These are phyloP conservation scores for Vicia faba DNA, from an alignment of 306 rosid genomes.

Conservation along the genomic window DNA sequence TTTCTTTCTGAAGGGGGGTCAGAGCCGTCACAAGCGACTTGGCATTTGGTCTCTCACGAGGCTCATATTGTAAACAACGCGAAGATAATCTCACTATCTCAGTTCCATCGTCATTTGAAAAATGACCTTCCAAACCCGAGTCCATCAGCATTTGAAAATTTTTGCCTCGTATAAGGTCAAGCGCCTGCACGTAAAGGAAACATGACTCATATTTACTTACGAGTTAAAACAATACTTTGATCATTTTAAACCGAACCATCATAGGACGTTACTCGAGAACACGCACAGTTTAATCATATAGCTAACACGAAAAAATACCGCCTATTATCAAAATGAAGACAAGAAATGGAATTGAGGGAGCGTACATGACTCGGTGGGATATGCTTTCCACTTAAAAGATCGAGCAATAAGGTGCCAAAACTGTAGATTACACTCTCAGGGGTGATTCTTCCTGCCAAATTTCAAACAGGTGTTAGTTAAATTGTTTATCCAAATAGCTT, in stretches of 20 bases:
- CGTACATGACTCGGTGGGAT: conserved; percentile 91
- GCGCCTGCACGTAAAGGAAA: conserved; percentile 60
- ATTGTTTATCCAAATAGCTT: not conserved
- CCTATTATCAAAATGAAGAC: conserved; percentile 35
- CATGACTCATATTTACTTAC: conserved; percentile 3
- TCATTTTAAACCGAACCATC: conserved; percentile 21
- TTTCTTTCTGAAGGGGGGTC: conserved; percentile 83
- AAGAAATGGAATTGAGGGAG: conserved; percentile 24
- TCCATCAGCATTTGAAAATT: conserved; percentile 74
- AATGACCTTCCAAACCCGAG: conserved; percentile 83
- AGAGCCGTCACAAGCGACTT: conserved; percentile 79
- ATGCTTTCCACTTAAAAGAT: conserved; percentile 94
- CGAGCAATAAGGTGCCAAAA: conserved; percentile 90
- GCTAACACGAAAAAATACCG: conserved; percentile 32
- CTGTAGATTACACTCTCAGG: conserved; percentile 87
- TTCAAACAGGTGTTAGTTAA: conserved; percentile 30
- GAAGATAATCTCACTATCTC: conserved; percentile 84
- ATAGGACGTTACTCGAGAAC: conserved; percentile 23
- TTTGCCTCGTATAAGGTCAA: conserved; percentile 78
- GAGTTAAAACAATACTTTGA: not conserved
- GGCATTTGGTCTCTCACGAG: conserved; percentile 89
- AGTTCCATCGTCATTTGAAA: conserved; percentile 86
- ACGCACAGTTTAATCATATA: not conserved
- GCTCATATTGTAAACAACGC: conserved; percentile 81
- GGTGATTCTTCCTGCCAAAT: conserved; percentile 77